Evolutionary conservation across 192 early-diverging fungal genomes (phyloP).

Genomic region (Diversispora epigaea): DNA sequence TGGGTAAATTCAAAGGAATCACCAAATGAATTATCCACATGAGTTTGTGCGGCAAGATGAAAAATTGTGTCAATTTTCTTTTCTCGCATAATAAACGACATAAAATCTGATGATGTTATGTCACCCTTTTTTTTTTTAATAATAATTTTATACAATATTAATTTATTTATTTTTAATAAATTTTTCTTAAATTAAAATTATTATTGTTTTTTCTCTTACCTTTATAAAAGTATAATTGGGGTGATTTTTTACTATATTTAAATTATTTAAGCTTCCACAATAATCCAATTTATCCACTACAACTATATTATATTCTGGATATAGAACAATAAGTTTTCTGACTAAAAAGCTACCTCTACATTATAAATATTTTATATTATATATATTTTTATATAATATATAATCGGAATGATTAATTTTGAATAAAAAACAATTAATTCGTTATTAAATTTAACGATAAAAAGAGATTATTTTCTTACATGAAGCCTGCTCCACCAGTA

Average conservation of each 20-base stretch:
- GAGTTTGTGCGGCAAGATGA: conserved; percentile 80
- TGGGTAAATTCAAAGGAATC: conserved; percentile 77
- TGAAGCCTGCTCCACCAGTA: conserved; percentile 84
- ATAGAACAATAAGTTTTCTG: conserved; percentile 57
- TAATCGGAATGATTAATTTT: background rate
- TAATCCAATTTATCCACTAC: conserved; percentile 80
- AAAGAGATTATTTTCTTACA: conserved; percentile 49
- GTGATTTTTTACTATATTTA: conserved; percentile 44
- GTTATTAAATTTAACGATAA: background rate
- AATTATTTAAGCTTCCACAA: conserved; percentile 65
- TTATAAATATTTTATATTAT: conserved; percentile 4
- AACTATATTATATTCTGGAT: conserved; percentile 67
- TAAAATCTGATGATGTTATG: conserved; percentile 63
- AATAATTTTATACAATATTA: background rate
- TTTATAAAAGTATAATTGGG: conserved; percentile 68
- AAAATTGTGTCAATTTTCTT: conserved; percentile 72
- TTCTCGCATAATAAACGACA: conserved; percentile 60
- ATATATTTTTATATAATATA: background rate
- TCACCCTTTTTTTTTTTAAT: conserved; percentile 50
- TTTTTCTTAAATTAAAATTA: conserved; percentile 20
- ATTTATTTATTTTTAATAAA: background rate
- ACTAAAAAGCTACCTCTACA: conserved; percentile 67
- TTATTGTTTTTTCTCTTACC: conserved; percentile 39
- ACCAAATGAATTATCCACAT: conserved; percentile 85
- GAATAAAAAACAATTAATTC: background rate